A percentile compares a stretch with the other conserved stretches of the same genome.
Evolutionary conservation across 2,329 filamentous ascomycete genomes (phyloP).

Genomic region (Lasiodiplodia sp.): DNA sequence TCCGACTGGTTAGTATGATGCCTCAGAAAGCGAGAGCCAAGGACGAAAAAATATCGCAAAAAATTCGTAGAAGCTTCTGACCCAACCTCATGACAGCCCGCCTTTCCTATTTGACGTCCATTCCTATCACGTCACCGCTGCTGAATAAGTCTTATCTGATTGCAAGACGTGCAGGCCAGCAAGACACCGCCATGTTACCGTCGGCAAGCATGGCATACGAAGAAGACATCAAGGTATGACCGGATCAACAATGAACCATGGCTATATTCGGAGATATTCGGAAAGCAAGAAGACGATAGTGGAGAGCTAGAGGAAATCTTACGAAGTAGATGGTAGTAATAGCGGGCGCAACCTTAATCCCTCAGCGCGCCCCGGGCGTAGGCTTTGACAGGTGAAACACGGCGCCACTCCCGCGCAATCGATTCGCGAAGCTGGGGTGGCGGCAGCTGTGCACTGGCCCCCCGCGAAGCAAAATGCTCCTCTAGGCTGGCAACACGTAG

Average conservation of each 20-base stretch:
- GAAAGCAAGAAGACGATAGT: background rate
- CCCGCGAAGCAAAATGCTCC: background rate
- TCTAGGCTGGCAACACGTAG: background rate
- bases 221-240: too few species aligned
- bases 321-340: background rate
- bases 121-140: too few species aligned
- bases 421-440: slow-evolving; percentile 2
- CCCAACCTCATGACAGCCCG: background rate
- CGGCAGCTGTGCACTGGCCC: background rate
- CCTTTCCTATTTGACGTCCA: too few species aligned
- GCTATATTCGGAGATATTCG: too few species aligned
- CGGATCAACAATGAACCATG: too few species aligned
- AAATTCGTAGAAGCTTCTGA: background rate
- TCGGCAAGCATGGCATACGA: too few species aligned
- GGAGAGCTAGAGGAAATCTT: background rate
- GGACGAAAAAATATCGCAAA: too few species aligned
- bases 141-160: too few species aligned
- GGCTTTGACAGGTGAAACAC: slow-evolving; percentile 10
- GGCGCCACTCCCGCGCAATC: slow-evolving; percentile 7
- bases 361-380: background rate
- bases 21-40: background rate
- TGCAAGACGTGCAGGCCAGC: too few species aligned
- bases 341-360: background rate
- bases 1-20: background rate
- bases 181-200: too few species aligned